phyloP scores from a whole-genome alignment of 1,284 basidiomycete genomes.

The Naganishia sp. region DNA sequence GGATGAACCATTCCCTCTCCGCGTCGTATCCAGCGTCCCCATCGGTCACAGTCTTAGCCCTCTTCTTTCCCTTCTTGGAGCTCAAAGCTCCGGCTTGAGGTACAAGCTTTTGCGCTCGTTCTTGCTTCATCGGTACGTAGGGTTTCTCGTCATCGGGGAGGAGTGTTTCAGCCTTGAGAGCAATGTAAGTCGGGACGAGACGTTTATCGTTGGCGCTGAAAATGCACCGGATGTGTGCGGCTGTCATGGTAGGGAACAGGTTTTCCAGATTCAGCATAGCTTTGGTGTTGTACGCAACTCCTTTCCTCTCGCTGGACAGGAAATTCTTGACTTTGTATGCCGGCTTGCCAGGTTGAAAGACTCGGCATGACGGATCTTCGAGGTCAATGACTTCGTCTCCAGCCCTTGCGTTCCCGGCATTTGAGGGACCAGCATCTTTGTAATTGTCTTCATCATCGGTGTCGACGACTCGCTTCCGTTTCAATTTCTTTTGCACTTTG shows the following conservation, averaged over 20 bases:
- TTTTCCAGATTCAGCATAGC: slow-evolving; percentile 37
- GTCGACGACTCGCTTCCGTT: slow-evolving; percentile 29
- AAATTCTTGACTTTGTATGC: slow-evolving; percentile 36
- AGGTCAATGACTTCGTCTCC: not conserved
- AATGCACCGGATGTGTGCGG: slow-evolving; percentile 36
- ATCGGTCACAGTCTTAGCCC: slow-evolving; percentile 34
- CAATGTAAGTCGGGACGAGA: slow-evolving; percentile 39
- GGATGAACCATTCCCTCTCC: slow-evolving; percentile 57
- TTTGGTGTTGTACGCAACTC: slow-evolving; percentile 35
- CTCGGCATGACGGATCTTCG: slow-evolving; percentile 1
- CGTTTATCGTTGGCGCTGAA: slow-evolving; percentile 26
- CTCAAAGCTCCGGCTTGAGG: slow-evolving; percentile 32
- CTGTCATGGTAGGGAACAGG: slow-evolving; percentile 37
- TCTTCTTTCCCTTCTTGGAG: slow-evolving; percentile 53
- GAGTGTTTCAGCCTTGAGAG: slow-evolving; percentile 39
- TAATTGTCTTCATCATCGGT: slow-evolving; percentile 26
- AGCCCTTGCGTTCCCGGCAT: not conserved
- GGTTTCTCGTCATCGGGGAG: slow-evolving; percentile 37
- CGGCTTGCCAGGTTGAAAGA: slow-evolving; percentile 18
- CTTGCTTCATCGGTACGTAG: slow-evolving; percentile 14
- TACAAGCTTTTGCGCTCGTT: slow-evolving; percentile 42
- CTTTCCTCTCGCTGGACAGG: slow-evolving; percentile 34
- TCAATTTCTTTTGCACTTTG: slow-evolving; percentile 25
- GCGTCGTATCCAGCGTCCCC: slow-evolving; percentile 57
- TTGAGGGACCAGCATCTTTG: slow-evolving; percentile 24